phyloP scores from a whole-genome alignment of 805 yeast species.

The Yarrowia sp. region DNA sequence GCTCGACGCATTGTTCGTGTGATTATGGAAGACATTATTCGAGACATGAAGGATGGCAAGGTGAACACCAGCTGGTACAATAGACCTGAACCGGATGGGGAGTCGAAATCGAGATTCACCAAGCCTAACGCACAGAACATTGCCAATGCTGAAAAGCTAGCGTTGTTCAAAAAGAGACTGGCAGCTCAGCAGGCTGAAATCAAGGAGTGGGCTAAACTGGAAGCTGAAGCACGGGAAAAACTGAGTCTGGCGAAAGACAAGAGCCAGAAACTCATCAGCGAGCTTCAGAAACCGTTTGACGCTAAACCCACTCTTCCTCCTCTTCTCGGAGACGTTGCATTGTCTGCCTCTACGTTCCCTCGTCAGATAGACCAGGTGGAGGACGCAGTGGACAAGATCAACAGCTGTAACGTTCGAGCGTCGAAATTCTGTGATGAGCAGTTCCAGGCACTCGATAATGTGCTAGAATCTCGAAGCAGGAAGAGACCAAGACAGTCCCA shows the following conservation, averaged over 20 bases:
- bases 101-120: slow-evolving; percentile 44
- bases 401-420: slow-evolving; percentile 42
- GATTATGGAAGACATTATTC: slow-evolving; percentile 67
- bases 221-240: slow-evolving; percentile 6
- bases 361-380: slow-evolving; percentile 27
- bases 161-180: slow-evolving; percentile 56
- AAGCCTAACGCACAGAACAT: slow-evolving; percentile 67
- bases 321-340: slow-evolving; percentile 6
- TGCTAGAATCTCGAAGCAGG: slow-evolving; percentile 1
- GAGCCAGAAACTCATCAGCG: neutral
- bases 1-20: slow-evolving; percentile 58
- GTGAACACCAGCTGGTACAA: slow-evolving; percentile 75
- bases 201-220: slow-evolving; percentile 54
- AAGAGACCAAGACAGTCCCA: slow-evolving; percentile 34
- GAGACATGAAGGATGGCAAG: slow-evolving; percentile 65
- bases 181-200: slow-evolving; percentile 57
- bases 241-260: slow-evolving; percentile 2
- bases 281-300: slow-evolving; percentile 14
- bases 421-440: slow-evolving; percentile 42
- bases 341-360: slow-evolving; percentile 10
- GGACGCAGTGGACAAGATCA: slow-evolving; percentile 44
- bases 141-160: slow-evolving; percentile 58
- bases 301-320: neutral
- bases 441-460: slow-evolving; percentile 40
- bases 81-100: slow-evolving; percentile 48